These are phyloP conservation scores for Lepidium campestre DNA, from an alignment of 441 rosid species.

Conservation along the genomic window DNA sequence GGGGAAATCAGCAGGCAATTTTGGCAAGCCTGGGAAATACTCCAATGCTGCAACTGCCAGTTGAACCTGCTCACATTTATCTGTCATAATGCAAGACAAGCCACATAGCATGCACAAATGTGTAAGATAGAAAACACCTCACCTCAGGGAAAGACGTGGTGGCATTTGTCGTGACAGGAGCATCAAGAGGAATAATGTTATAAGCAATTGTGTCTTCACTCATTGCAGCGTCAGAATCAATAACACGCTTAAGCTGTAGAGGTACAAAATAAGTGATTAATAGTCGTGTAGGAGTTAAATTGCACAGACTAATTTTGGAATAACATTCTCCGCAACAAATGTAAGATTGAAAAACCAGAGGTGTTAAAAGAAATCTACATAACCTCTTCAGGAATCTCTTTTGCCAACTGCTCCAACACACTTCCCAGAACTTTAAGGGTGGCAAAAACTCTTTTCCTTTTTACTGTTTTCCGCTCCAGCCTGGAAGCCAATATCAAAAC, in stretches of 20 bases:
- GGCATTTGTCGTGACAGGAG: conserved; percentile 66
- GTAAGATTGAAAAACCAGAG: conserved; percentile 9
- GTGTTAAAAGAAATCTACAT: conserved; percentile 18
- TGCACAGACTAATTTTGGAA: background rate
- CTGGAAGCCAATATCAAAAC: conserved; percentile 35
- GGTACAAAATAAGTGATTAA: background rate
- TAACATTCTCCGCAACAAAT: background rate
- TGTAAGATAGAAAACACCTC: conserved; percentile 16
- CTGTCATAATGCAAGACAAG: conserved; percentile 21
- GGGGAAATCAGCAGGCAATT: conserved; percentile 65
- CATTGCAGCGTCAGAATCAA: conserved; percentile 93
- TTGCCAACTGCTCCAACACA: conserved; percentile 73
- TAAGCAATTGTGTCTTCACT: conserved; percentile 88
- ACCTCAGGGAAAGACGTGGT: conserved; percentile 77
- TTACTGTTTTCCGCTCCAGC: conserved; percentile 81
- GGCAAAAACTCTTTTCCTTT: conserved; percentile 79
- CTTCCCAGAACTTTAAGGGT: conserved; percentile 81
- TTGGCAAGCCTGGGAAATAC: conserved; percentile 66
- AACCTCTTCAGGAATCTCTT: conserved; percentile 94
- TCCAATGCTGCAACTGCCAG: conserved; percentile 74
- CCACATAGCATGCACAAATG: conserved; percentile 11
- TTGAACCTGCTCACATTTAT: conserved; percentile 50
- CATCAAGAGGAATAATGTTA: conserved; percentile 84
- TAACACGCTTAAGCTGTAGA: conserved; percentile 70
- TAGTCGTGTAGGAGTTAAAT: background rate